Base-by-base conservation (phyloP, 2,329 filamentous ascomycete species). In the Neophaeococcomyces mojaviensis region DNA sequence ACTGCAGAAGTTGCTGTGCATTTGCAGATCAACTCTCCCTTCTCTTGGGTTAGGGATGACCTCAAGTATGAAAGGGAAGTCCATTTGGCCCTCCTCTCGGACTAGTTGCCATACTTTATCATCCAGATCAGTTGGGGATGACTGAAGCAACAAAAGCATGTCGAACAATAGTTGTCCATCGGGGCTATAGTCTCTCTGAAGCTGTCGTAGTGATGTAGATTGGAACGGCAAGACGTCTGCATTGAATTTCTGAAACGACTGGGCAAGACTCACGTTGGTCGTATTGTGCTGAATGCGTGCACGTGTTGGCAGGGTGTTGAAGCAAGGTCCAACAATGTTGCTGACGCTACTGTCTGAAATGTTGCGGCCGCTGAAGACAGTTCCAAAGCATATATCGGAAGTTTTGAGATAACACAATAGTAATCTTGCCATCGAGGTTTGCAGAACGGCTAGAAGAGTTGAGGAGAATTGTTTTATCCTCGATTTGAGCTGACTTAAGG, bases 221-320 rank as follows among this genome's bases (percentile, higher is more conserved):
- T 95, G 88, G 55, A 83, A 82, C 1, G 74, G 69, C 15, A 90
- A 56, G 2, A 81, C 64, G 1, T 81, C 71, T 0, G 77, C 66
- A 57, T 86, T 88, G 20, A 78, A 60, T 0, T 64, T 63, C 42
- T 88, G 82, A 2, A 87, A 70, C 2, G 67, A 61, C 47, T 74
- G 76, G 20, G 84, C 65, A 9, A 88, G 60, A 4, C 81, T 74
- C 0, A 71, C 56, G 47, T 81, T 80, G 13, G 71, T 73, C 1
- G 62, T 67, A 2, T 61, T 61, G 2, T 60, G 59, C 1, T 71
- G 64, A 8, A 85, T 50, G 26, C 78, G 65, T 13, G 79, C 66
- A 20, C 87, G 77, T 1, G 88, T 60, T 0, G 89, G 88, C 10
- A 95, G 66, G 0, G 89, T 94, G 59, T 95, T 96, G 71, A 96